Evolutionary conservation across 2,329 filamentous ascomycete species (phyloP).

Genomic region (Myrmaecium sp.): DNA sequence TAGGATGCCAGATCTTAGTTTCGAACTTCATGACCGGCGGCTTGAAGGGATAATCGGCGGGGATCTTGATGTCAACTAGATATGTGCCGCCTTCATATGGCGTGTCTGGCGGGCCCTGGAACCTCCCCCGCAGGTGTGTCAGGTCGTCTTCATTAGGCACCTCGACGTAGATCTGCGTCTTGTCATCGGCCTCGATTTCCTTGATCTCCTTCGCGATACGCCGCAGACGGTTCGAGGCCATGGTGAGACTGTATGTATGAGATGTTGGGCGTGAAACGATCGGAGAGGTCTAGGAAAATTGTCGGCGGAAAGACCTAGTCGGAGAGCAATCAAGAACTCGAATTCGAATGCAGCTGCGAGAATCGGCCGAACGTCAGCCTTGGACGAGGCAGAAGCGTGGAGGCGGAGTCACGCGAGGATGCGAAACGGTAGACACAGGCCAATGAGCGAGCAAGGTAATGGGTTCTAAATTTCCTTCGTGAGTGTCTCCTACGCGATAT

Average conservation of each 20-base stretch:
- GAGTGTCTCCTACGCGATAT: no score
- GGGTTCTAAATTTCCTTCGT: no score
- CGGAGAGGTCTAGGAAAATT: slow-evolving; percentile 1
- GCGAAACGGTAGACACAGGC: no score
- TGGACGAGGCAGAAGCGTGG: no score
- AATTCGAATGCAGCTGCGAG: no score
- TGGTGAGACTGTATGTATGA: slow-evolving; percentile 13
- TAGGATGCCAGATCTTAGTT: slow-evolving; percentile 94
- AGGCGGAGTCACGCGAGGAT: no score
- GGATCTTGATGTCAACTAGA: slow-evolving; percentile 71
- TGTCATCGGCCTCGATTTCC: slow-evolving; percentile 4
- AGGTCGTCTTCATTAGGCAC: slow-evolving; percentile 49
- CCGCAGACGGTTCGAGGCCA: slow-evolving; percentile 40
- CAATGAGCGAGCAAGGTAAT: no score
- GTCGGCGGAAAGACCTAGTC: no score
- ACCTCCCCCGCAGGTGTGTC: slow-evolving; percentile 66
- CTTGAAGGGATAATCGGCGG: slow-evolving; percentile 80
- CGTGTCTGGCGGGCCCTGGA: slow-evolving; percentile 77
- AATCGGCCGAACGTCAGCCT: no score
- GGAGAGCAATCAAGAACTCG: no score
- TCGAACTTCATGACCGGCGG: slow-evolving; percentile 81
- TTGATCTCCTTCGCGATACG: slow-evolving; percentile 32
- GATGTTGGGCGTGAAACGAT: slow-evolving; percentile 2
- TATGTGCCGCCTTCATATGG: slow-evolving; percentile 82
- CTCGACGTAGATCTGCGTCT: slow-evolving; percentile 29